Base-by-base conservation (phyloP, 2,329 filamentous ascomycete species). In the Helminthosporium solani region DNA sequence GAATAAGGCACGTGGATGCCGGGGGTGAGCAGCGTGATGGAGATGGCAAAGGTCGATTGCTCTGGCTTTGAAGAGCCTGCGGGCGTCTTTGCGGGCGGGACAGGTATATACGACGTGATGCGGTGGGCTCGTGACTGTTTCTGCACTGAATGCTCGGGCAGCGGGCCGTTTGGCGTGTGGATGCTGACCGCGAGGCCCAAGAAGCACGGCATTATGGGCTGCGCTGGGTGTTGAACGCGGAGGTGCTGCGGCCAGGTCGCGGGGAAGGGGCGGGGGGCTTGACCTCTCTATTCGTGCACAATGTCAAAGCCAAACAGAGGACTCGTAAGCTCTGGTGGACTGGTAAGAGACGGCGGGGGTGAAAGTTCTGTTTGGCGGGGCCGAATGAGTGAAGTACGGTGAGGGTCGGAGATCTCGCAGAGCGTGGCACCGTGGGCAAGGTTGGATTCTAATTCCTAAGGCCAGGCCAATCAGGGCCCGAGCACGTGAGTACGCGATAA, bases 151-250 rank as follows among this genome's bases (percentile, higher is more conserved):
- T 95, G 86, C 75, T 99, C 94, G 52, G 90, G 80, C 57, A 99
- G 83, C 57, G 94, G 91, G 35, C 83, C 83, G 58, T 82, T 78
- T 59, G 90, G 81, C 35, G 83, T 84, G 76, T 99, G 40, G 15
- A 97, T 94, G 81, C 90, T 95, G 70, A 97, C 91, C 66, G 92
- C 91, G 75, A 99, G 90, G 74, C 94, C 94, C 79, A 97, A 95
- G 78, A 97, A 99, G 83, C 91, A 97, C 77, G 94, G 94, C 94
- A 88, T 88, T 45, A 53, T 53, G 35, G 20, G 35, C 34, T 20
- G 21, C 5, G 8, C 12, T 52, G 16, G 18, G 35, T 34, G 28
- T 15, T 42, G 41, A 27, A 28, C 42, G 50, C 52, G 51, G 53
- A 55, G 52, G 48, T 50, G 45, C 47, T 42, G 54, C 53, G 52